Evolutionary conservation across 2,329 filamentous ascomycete species (phyloP).

Genomic region (Stachybotrys elegans): DNA sequence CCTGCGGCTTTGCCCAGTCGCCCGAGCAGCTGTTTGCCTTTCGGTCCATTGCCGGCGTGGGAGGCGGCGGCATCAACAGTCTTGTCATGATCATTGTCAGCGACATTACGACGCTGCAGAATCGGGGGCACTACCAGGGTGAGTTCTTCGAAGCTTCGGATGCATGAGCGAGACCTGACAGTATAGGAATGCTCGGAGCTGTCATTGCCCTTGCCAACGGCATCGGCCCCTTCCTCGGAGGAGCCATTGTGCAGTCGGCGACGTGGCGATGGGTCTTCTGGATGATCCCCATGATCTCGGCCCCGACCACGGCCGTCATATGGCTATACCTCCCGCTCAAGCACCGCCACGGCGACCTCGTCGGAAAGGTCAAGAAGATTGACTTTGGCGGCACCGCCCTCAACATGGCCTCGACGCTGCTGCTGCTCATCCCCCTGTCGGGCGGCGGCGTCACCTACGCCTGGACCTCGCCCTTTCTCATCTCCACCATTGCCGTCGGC

Average conservation of each 20-base stretch:
- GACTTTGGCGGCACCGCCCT: slow-evolving; percentile 22
- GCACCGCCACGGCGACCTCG: slow-evolving; percentile 17
- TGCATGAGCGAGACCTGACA: neutral
- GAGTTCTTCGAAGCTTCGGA: neutral
- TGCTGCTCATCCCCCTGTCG: slow-evolving; percentile 20
- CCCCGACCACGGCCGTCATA: slow-evolving; percentile 15
- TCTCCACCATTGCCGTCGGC: slow-evolving; percentile 15
- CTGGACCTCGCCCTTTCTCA: slow-evolving; percentile 19
- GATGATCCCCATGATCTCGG: slow-evolving; percentile 15
- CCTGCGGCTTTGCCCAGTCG: slow-evolving; percentile 26
- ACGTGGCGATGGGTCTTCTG: slow-evolving; percentile 3
- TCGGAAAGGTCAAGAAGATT: slow-evolving; percentile 18
- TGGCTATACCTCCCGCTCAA: slow-evolving; percentile 20
- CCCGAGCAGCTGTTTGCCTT: slow-evolving; percentile 28
- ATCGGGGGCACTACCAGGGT: slow-evolving; percentile 27
- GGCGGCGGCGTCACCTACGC: slow-evolving; percentile 20
- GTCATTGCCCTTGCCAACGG: slow-evolving; percentile 1
- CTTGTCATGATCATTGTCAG: slow-evolving; percentile 31
- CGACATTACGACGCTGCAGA: slow-evolving; percentile 28
- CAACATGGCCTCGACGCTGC: slow-evolving; percentile 18
- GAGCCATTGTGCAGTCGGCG: neutral
- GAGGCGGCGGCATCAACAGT: slow-evolving; percentile 28
- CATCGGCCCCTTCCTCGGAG: slow-evolving; percentile 1
- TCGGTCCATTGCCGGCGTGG: slow-evolving; percentile 27
- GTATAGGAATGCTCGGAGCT: neutral